Evolutionary conservation across 2,329 filamentous ascomycete species (phyloP).

Genomic region (Monosporascus sp.): DNA sequence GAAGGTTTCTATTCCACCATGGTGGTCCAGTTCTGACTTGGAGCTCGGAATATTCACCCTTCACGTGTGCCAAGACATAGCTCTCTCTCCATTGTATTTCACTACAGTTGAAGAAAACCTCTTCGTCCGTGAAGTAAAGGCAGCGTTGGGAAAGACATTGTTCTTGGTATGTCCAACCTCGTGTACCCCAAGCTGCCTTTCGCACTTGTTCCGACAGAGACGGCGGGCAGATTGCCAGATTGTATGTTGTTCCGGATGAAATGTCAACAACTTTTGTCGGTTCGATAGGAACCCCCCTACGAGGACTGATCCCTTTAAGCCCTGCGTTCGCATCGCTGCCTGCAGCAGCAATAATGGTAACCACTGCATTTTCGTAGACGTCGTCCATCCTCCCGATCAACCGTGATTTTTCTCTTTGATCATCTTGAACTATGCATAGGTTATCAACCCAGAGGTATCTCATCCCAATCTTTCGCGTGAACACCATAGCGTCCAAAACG

Average conservation of each 20-base stretch:
- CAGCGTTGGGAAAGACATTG: slow-evolving; percentile 8
- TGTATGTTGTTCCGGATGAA: background rate
- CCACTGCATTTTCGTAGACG: background rate
- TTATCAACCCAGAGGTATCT: background rate
- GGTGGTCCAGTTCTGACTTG: background rate
- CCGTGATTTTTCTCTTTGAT: background rate
- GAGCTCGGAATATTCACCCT: background rate
- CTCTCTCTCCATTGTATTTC: background rate
- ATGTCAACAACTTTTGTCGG: background rate
- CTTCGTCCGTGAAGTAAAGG: slow-evolving; percentile 5
- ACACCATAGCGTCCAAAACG: background rate
- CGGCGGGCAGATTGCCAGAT: background rate
- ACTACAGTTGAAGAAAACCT: background rate
- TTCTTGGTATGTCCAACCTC: slow-evolving; percentile 14
- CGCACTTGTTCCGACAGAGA: background rate
- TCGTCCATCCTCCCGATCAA: background rate
- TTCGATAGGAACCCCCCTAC: background rate
- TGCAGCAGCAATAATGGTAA: background rate
- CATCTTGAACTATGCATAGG: background rate
- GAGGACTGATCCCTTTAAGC: background rate
- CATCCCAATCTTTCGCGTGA: background rate
- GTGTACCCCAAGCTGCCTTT: background rate
- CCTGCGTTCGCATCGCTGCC: background rate
- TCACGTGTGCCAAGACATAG: too few species aligned
- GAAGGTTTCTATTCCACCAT: background rate